These are phyloP conservation scores for Solanum hybrid DNA, from an alignment of 305 asterid species.

Conservation along the genomic window DNA sequence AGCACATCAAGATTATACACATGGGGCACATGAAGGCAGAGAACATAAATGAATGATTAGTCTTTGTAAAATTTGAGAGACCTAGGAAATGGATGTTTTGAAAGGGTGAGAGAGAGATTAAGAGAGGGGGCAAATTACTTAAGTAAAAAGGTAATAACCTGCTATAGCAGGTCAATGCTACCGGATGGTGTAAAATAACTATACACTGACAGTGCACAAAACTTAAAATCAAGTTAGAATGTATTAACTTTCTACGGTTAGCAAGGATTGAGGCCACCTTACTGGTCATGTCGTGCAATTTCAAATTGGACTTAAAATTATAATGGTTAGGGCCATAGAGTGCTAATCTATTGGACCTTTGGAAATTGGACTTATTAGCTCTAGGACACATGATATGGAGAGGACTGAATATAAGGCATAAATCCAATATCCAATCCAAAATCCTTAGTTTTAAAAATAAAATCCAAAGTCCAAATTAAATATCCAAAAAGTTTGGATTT, in stretches of 20 bases:
- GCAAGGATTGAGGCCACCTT: background rate
- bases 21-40: background rate
- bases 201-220: background rate
- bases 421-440: background rate
- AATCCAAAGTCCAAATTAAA: background rate
- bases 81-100: background rate
- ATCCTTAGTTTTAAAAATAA: background rate
- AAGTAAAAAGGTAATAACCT: background rate
- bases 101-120: background rate
- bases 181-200: background rate
- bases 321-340: background rate
- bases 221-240: background rate
- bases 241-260: background rate
- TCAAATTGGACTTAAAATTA: background rate
- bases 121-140: background rate
- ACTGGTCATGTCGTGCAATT: background rate
- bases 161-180: background rate
- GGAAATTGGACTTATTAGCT: background rate
- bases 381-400: background rate
- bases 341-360: background rate
- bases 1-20: background rate
- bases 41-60: background rate
- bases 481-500: background rate
- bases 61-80: background rate
- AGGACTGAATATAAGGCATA: background rate